Evolutionary conservation across 2,329 filamentous ascomycete genomes (phyloP), one percentile per base, ranked within the genome.

Genomic region (Triangularia verruculosa): DNA sequence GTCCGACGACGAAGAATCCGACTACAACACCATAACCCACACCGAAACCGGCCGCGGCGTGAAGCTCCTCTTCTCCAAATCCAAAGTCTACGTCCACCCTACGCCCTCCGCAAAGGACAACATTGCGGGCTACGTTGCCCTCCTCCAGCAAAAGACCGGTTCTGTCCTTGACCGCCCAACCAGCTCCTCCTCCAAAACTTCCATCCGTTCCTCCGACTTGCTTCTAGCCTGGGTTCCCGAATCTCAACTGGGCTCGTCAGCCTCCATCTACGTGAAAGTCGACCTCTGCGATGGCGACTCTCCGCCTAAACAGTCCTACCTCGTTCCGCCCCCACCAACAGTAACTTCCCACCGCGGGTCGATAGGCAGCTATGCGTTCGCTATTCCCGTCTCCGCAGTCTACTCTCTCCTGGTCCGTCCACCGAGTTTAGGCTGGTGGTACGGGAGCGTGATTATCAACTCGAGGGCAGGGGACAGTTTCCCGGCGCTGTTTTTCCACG

Each of bases 41-140:
- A 86, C 87, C 3, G 86, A 85, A 69, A 87, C 87, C 2, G 90
- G 91, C 0, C 86, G 86, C 68, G 95, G 94, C 1, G 95, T 99
- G 54, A 99, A 98, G 78, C 82, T 99, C 30, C 82, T 99, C 13
- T 97, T 90, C 72, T 94, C 93, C 20, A 99, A 99, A 80, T 97
- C 93, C 89, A 99, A 93, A 89, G 95, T 99, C 75, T 99, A 98
- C 74, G 89, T 99, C 52, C 95, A 99, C 76, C 95, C 95, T 1
- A 93, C 93, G 0, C 90, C 94, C 0, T 96, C 92, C 0, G 86
- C 93, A 62, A 97, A 93, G 79, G 95, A 99, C 80, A 99, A 99
- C 70, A 96, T 99, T 62, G 82, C 92, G 3, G 95, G 95, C 54
- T 99, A 95, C 75, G 89, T 99, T 70, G 94, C 95, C 17, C 83